Percentiles rank a stretch among this genome's conserved stretches.
These are phyloP conservation scores for Poa annua DNA, from an alignment of 176 grass and related monocot genomes.

Conservation along the genomic window DNA sequence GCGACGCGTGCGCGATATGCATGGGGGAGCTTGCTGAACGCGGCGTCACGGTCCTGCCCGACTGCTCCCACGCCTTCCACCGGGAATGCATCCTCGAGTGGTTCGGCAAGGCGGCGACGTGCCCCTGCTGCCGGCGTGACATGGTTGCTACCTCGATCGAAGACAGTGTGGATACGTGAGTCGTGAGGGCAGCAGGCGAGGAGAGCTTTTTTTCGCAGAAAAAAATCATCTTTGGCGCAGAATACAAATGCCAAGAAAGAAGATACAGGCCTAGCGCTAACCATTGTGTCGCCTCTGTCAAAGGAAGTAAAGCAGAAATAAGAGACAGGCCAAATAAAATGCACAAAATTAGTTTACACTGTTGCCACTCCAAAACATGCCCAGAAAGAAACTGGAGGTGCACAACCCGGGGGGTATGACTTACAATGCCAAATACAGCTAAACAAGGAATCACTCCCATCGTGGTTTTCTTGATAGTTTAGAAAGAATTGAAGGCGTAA, in stretches of 20 bases:
- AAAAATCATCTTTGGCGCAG: neutral
- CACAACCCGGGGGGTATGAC: neutral
- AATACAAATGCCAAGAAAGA: neutral
- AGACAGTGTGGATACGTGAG: too few species aligned
- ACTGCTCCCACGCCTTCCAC: too few species aligned
- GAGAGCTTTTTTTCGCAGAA: too few species aligned
- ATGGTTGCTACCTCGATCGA: neutral
- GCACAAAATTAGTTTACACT: neutral
- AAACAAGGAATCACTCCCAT: neutral
- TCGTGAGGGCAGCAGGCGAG: too few species aligned
- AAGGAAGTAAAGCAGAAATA: neutral
- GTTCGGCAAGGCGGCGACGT: neutral
- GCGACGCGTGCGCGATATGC: too few species aligned
- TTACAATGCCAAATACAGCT: slow-evolving; percentile 7
- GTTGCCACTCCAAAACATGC: neutral
- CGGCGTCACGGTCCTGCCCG: too few species aligned
- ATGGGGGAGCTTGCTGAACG: too few species aligned
- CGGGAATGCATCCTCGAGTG: neutral
- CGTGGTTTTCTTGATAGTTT: too few species aligned
- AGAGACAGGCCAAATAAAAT: neutral
- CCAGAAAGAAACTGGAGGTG: neutral
- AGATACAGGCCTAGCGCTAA: neutral
- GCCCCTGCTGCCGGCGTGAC: neutral
- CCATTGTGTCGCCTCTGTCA: slow-evolving; percentile 7
- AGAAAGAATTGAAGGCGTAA: neutral